Evolutionary conservation across 148 eudicot genomes (phyloP), one percentile per base, ranked within the genome.

Genomic region (Vaccinium macrocarpon): DNA sequence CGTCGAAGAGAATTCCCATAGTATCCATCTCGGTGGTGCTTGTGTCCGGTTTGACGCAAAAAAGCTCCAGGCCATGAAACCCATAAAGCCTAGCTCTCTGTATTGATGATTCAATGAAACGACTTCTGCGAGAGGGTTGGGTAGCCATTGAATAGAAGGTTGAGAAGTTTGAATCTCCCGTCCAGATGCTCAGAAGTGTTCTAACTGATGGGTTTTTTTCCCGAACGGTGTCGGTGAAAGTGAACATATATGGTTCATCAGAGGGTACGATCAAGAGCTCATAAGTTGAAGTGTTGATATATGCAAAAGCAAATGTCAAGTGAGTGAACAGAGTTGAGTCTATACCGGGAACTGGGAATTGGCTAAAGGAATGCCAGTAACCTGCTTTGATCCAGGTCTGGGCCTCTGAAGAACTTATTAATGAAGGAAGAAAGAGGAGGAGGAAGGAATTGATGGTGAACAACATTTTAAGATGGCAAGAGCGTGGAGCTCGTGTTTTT

Each of bases 361-460:
- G 46, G 18, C 66, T 79, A 57, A 19, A 48, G 6, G 83, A 29
- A 29, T 48, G 73, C 88, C 85, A 86, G 79, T 56, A 72, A 35
- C 88, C 88, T 9, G 81, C 68, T 83, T 74, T 86, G 29, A 86
- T 83, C 85, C 81, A 83, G 8, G 74, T 52, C 29, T 77, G 71
- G 27, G 87, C 25, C 8, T 25, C 13, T 51, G 87, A 29, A 78
- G 62, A 76, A 4, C 46, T 53, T 16, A 38, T 23, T 32, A 21
- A 3, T 11, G 56, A 25, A 38, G 53, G 42, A 14, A 82, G 6
- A 5, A 80, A 27, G 13, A 62, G 3, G 70, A 62, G 3, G 70
- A 86, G 78, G 57, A 86, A 29, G 56, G 72, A 46, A 68, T 35
- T 38, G 46, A 32, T 12, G 56, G 57, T 68, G 10, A 18, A 32